These are phyloP conservation scores for Liriodendron chinense DNA, from an alignment of 164 flowering plant species.

Conservation along the genomic window DNA sequence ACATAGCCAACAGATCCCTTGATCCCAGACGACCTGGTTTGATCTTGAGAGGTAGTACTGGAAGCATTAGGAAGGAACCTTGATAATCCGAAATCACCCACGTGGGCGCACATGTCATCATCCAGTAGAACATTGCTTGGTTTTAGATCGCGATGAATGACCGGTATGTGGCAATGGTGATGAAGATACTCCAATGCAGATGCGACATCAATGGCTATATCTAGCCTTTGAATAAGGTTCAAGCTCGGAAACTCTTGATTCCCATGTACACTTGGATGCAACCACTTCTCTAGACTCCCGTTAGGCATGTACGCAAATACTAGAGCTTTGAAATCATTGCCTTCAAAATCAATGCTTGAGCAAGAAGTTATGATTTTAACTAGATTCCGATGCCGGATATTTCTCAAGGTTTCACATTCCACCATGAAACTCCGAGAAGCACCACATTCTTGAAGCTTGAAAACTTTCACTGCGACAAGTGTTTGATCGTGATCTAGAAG, in stretches of 20 bases:
- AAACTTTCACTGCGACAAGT: slow-evolving; percentile 33
- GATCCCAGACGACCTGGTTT: slow-evolving; percentile 12
- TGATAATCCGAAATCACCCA: slow-evolving; percentile 10
- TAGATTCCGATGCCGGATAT: slow-evolving; percentile 30
- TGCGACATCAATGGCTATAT: slow-evolving; percentile 1
- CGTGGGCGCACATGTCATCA: slow-evolving; percentile 5
- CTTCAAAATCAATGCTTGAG: slow-evolving; percentile 25
- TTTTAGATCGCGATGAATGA: slow-evolving; percentile 7
- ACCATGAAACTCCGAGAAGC: slow-evolving; percentile 27
- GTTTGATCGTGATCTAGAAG: slow-evolving; percentile 2
- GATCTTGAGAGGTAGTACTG: neutral
- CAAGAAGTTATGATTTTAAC: slow-evolving; percentile 27
- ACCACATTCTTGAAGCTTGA: slow-evolving; percentile 22
- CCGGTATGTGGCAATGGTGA: neutral
- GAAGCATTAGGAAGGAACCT: neutral
- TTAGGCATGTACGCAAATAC: slow-evolving; percentile 26
- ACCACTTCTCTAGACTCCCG: slow-evolving; percentile 28
- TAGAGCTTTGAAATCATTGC: slow-evolving; percentile 32
- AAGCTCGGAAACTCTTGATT: neutral
- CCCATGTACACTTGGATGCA: slow-evolving; percentile 7
- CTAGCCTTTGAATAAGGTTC: neutral
- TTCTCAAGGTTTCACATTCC: slow-evolving; percentile 32
- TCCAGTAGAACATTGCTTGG: slow-evolving; percentile 5
- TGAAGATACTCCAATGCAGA: slow-evolving; percentile 9
- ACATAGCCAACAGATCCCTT: slow-evolving; percentile 27